phyloP scores from a whole-genome alignment of 1,284 basidiomycete species.

The Pholiota adiposa region DNA sequence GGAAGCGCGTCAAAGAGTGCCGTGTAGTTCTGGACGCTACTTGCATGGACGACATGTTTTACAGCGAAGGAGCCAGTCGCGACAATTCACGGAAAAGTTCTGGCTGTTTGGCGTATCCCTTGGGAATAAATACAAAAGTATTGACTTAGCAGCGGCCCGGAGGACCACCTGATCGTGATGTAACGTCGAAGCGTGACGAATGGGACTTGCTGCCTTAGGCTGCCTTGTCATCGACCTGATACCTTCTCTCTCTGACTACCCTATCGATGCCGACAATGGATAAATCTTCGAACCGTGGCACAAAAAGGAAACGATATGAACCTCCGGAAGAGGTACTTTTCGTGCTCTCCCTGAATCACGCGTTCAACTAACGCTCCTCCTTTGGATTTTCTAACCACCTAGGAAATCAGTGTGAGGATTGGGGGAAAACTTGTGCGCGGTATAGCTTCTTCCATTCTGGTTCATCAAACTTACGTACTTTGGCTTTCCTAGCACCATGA shows the following conservation, averaged over 20 bases:
- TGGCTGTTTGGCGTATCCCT: neutral
- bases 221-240: neutral
- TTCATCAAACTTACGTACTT: conserved; percentile 4
- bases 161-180: too few relatives aligned
- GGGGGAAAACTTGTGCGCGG: conserved; percentile 42
- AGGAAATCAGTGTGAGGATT: conserved; percentile 43
- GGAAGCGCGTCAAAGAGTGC: conserved; percentile 39
- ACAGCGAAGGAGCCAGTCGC: conserved; percentile 2
- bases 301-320: conserved; percentile 48
- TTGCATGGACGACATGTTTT: conserved; percentile 17
- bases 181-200: neutral
- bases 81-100: conserved; percentile 5
- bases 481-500: conserved; percentile 63
- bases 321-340: conserved; percentile 34
- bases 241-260: neutral
- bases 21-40: conserved; percentile 3
- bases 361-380: conserved; percentile 20
- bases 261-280: conserved; percentile 1
- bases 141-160: neutral
- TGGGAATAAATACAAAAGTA: neutral
- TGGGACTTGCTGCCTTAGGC: too few relatives aligned
- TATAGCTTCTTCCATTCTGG: neutral
- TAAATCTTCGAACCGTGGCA: conserved; percentile 18
- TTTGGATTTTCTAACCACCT: conserved; percentile 11
- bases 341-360: neutral